Base-by-base conservation (phyloP, 1,284 basidiomycete genomes). In the Cryptococcus sp. region DNA sequence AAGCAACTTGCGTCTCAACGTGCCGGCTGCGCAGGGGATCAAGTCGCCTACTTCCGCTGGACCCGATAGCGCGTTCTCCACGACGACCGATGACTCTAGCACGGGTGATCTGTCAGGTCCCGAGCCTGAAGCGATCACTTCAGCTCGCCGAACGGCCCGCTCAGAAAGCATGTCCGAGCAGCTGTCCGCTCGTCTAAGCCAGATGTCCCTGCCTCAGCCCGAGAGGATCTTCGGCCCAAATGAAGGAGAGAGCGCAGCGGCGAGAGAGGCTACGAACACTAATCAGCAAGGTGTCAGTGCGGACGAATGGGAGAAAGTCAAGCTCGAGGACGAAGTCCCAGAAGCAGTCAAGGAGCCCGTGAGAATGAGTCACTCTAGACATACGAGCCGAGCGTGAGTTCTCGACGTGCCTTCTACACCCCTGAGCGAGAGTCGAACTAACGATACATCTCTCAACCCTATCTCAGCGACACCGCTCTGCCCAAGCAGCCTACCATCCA, bases 151-250 rank as follows among this genome's bases (percentile, higher is more conserved):
- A 11, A 71, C 72, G 54, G 67, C 63, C 30, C 66, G 77, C n/a
- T 67, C 72, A 17, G 76, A 78, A 60, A 67, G 62, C 47, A 68
- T 75, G 63, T 75, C 73, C n/a, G 76, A 78, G 61, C 75, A 79
- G 52, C 61, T 79, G 2, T 66, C 66, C n/a, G 66, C 68, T 17
- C 53, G 63, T 45, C 65, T 79, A 27, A 65, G 73, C 17, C 62
- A 69, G 53, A 80, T 80, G 79, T 71, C 74, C 23, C 60, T 80
- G 7, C 77, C 77, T 30, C 75, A 78, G 59, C 79, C 79, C 1
- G 79, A 80, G 60, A 65, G 74, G 51, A 78, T 79, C 55, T 78
- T 73, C 52, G 78, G 76, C 6, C 74, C 71, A 10, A 66, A 75
- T 25, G 74, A 72, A 41, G 68, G 65, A 11, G 68, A 60, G 47